These are phyloP conservation scores for Neonectria hederae DNA, from an alignment of 2,329 filamentous ascomycete species.

Conservation along the genomic window DNA sequence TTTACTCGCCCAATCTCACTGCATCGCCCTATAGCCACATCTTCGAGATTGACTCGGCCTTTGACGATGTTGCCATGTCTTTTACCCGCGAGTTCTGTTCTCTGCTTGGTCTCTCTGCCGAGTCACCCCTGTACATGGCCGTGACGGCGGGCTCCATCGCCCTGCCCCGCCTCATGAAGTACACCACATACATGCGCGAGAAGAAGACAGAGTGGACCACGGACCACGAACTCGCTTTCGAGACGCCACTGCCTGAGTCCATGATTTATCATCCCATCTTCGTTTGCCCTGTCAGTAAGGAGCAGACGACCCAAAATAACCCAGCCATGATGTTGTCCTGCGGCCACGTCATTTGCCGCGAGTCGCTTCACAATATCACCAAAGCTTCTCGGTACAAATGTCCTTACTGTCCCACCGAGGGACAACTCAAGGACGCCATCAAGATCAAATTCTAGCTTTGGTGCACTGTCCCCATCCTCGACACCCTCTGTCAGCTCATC, in stretches of 20 bases:
- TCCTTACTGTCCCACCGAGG: conserved; percentile 92
- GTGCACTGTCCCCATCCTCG: not conserved
- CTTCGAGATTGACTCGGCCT: conserved; percentile 80
- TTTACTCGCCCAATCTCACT: conserved; percentile 78
- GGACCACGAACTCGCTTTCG: conserved; percentile 85
- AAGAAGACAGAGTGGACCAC: conserved; percentile 96
- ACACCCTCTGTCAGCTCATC: not conserved
- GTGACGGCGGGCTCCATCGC: conserved; percentile 93
- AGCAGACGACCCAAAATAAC: conserved; percentile 91
- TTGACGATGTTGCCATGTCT: conserved; percentile 83
- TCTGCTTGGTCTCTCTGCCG: conserved; percentile 85
- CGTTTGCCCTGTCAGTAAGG: conserved; percentile 96
- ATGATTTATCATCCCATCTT: conserved; percentile 94
- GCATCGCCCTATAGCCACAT: conserved; percentile 81
- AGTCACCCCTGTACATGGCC: conserved; percentile 92
- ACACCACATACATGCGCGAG: conserved; percentile 85
- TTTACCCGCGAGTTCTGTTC: conserved; percentile 97
- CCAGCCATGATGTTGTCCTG: conserved; percentile 97
- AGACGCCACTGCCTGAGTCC: conserved; percentile 67
- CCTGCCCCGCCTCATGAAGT: conserved; percentile 86
- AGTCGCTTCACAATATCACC: conserved; percentile 80
- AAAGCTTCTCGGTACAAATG: conserved; percentile 91
- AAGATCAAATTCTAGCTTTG: conserved; percentile 71
- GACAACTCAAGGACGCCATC: conserved; percentile 77
- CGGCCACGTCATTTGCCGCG: conserved; percentile 90